These are phyloP conservation scores for Taiozyma sp. DNA, from an alignment of 1,139 yeast species.

Conservation along the genomic window DNA sequence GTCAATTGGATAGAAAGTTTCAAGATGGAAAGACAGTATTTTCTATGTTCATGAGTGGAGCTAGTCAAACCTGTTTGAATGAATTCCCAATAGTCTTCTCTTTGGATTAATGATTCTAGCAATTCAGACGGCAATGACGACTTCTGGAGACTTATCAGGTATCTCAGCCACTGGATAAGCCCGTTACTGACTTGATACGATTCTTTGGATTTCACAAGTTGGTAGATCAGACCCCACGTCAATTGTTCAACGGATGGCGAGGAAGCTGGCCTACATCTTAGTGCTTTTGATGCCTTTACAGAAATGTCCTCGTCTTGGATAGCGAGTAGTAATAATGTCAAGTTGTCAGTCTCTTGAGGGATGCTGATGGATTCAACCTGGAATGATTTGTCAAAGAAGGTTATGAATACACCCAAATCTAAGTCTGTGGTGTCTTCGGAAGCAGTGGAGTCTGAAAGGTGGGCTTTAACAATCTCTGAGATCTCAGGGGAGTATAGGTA, in stretches of 20 bases:
- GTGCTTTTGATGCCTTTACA: slow-evolving; percentile 31
- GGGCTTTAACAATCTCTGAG: slow-evolving; percentile 1
- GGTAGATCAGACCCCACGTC: slow-evolving; percentile 44
- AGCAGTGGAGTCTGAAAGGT: background rate
- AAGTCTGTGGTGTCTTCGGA: background rate
- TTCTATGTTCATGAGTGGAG: slow-evolving; percentile 63
- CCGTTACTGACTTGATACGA: slow-evolving; percentile 39
- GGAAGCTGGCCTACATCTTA: slow-evolving; percentile 45
- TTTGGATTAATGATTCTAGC: slow-evolving; percentile 34
- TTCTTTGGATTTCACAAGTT: slow-evolving; percentile 26
- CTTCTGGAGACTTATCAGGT: slow-evolving; percentile 28
- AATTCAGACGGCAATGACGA: slow-evolving; percentile 7
- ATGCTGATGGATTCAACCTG: slow-evolving; percentile 5
- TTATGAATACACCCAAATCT: slow-evolving; percentile 6
- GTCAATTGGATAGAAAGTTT: slow-evolving; percentile 54
- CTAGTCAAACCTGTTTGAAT: slow-evolving; percentile 57
- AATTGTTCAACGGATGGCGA: slow-evolving; percentile 26
- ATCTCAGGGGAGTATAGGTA: slow-evolving; percentile 5
- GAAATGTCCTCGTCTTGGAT: slow-evolving; percentile 26
- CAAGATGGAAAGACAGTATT: slow-evolving; percentile 65
- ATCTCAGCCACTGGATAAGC: slow-evolving; percentile 53
- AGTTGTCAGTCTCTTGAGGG: slow-evolving; percentile 8
- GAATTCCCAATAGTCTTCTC: slow-evolving; percentile 51
- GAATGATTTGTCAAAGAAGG: slow-evolving; percentile 12
- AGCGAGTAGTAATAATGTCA: slow-evolving; percentile 9